phyloP scores from a whole-genome alignment of 2,329 filamentous ascomycete genomes.

The Mollisia scopiformis region DNA sequence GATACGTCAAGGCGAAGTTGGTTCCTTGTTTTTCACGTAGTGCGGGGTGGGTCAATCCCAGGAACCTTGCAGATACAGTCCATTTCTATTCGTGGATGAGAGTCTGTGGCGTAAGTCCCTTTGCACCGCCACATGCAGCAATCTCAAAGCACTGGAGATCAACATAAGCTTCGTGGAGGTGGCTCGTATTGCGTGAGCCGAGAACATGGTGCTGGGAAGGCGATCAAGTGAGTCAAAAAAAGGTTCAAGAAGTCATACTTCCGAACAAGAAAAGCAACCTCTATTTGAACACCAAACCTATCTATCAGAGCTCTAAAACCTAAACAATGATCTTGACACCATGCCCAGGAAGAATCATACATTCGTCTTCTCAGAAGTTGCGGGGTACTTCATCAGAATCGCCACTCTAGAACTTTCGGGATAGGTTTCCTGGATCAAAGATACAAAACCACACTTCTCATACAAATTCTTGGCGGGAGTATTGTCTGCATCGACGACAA shows the following conservation, averaged over 20 bases:
- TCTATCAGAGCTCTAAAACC: neutral
- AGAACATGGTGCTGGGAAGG: neutral
- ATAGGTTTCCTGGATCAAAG: constrained; percentile 23
- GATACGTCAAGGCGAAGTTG: neutral
- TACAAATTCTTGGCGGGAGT: constrained; percentile 38
- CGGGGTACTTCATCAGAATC: constrained; percentile 26
- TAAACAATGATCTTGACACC: neutral
- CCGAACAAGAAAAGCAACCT: too few relatives aligned
- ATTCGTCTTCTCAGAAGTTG: neutral
- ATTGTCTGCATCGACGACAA: constrained; percentile 41
- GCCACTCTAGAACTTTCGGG: constrained; percentile 11
- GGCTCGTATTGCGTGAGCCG: neutral
- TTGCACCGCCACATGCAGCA: constrained; percentile 22
- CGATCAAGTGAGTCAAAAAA: neutral
- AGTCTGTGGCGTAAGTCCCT: constrained; percentile 15
- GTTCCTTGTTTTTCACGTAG: constrained; percentile 24
- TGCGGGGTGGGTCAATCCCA: constrained; percentile 5
- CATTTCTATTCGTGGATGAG: constrained; percentile 2
- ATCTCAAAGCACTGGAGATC: neutral
- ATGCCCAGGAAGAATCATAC: neutral
- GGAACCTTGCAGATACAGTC: neutral
- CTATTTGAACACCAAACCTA: neutral
- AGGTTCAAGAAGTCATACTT: too few relatives aligned
- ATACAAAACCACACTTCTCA: constrained; percentile 40
- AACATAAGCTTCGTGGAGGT: neutral